Percentiles rank a stretch among this genome's conserved stretches.
These are phyloP conservation scores for Penicillium griseofulvum DNA, from an alignment of 2,329 filamentous ascomycete genomes.

Conservation along the genomic window DNA sequence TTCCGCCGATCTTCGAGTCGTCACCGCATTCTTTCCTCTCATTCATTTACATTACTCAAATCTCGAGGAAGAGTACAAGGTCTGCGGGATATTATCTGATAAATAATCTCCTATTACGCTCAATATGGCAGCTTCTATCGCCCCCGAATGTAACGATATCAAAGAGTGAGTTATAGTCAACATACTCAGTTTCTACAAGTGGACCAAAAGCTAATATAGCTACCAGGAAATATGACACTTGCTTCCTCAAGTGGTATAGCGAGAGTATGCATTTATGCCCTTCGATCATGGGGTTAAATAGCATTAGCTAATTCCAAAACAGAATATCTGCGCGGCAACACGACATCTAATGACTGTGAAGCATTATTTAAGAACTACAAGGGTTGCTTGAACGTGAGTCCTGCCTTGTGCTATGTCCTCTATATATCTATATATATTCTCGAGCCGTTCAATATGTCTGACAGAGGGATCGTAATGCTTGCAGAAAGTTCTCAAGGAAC, in stretches of 20 bases:
- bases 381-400: conserved; percentile 72
- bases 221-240: conserved; percentile 84
- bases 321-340: conserved; percentile 88
- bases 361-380: conserved; percentile 85
- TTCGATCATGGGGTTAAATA: background rate
- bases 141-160: conserved; percentile 89
- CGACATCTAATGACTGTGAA: conserved; percentile 81
- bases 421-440: background rate
- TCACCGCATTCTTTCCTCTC: conserved; percentile 2
- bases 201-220: background rate
- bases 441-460: background rate
- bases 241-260: conserved; percentile 99
- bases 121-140: conserved; percentile 87
- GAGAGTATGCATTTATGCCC: conserved; percentile 64
- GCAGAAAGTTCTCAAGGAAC: conserved; percentile 79
- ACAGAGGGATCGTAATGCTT: conserved; percentile 1
- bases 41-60: background rate
- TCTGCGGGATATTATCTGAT: background rate
- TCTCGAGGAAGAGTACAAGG: background rate
- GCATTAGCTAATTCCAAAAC: conserved; percentile 13
- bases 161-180: conserved; percentile 69
- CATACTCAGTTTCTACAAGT: conserved; percentile 4
- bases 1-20: conserved; percentile 7
- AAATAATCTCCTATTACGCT: background rate
- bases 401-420: background rate